These are phyloP conservation scores for Eimeria brunetti DNA, from an alignment of 169 alveolate species.

Conservation along the genomic window DNA sequence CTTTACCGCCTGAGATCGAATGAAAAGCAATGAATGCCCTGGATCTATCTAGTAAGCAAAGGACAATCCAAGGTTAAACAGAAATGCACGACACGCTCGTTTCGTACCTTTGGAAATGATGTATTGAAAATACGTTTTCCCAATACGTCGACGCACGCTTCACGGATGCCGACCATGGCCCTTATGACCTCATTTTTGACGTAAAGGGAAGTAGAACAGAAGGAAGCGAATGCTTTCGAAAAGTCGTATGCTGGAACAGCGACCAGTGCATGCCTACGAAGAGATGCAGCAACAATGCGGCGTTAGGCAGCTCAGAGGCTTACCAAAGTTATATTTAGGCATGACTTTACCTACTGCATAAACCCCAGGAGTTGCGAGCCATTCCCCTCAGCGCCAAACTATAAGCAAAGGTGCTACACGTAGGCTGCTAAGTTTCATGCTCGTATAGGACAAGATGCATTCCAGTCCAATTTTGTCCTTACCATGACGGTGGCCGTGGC, in stretches of 20 bases:
- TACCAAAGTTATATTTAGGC: neutral
- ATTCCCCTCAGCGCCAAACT: neutral
- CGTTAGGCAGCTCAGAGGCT: neutral
- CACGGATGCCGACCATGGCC: slow-evolving; percentile 92
- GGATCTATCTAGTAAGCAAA: neutral
- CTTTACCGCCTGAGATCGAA: slow-evolving; percentile 86
- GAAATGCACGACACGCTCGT: neutral
- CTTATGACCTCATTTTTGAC: slow-evolving; percentile 93
- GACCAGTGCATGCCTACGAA: slow-evolving; percentile 90
- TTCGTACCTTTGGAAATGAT: slow-evolving; percentile 84
- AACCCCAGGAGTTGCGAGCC: neutral
- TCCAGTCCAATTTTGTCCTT: neutral
- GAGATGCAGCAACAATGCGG: slow-evolving; percentile 78
- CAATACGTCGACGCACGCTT: slow-evolving; percentile 89
- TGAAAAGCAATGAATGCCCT: neutral
- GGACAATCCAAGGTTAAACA: neutral
- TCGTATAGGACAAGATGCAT: neutral
- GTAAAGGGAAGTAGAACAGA: slow-evolving; percentile 92
- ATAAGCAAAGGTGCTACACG: neutral
- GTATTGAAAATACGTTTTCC: slow-evolving; percentile 87
- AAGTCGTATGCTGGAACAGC: slow-evolving; percentile 92
- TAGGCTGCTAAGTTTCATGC: neutral
- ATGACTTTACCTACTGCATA: neutral
- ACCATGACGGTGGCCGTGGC: slow-evolving; percentile 54
- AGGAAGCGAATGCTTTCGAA: slow-evolving; percentile 90